Evolutionary conservation across 2,329 filamentous ascomycete species (phyloP).

Genomic region (Elsinoe perseae): DNA sequence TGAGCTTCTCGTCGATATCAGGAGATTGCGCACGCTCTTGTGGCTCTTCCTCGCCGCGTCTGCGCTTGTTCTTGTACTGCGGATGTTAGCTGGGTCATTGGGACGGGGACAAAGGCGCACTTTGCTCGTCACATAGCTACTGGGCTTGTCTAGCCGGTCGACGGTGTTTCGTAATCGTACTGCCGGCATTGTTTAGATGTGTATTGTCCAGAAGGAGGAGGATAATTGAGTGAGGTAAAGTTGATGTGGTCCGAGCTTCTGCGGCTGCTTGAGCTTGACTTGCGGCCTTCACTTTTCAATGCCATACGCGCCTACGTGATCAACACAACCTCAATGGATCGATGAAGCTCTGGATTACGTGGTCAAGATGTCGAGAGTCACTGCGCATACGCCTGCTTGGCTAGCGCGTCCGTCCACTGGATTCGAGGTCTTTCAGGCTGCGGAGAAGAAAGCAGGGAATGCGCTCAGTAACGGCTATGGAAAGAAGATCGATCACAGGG

Average conservation of each 20-base stretch:
- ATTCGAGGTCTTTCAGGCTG: constrained; percentile 62
- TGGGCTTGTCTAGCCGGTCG: constrained; percentile 86
- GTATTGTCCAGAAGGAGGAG: neutral
- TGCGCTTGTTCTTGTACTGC: constrained; percentile 65
- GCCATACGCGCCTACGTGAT: neutral
- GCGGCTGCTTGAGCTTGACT: constrained; percentile 17
- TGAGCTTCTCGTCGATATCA: constrained; percentile 69
- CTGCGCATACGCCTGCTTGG: constrained; percentile 80
- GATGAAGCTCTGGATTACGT: neutral
- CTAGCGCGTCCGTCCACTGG: constrained; percentile 70
- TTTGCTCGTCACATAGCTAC: constrained; percentile 81
- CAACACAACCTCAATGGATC: neutral
- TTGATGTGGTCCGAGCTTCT: constrained; percentile 7
- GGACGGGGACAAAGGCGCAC: constrained; percentile 39
- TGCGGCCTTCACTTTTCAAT: constrained; percentile 14
- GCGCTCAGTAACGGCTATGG: constrained; percentile 12
- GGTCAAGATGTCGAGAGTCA: constrained; percentile 68
- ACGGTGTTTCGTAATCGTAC: constrained; percentile 59
- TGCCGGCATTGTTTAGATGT: constrained; percentile 38
- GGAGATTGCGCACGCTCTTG: constrained; percentile 39
- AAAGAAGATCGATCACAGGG: constrained; percentile 21
- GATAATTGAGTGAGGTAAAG: neutral
- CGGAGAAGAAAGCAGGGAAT: constrained; percentile 21
- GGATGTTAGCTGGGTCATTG: constrained; percentile 3
- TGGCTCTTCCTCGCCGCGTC: constrained; percentile 53